Conservation (phyloP, 192 early-diverging fungal species). For the Dispira simplex region DNA sequence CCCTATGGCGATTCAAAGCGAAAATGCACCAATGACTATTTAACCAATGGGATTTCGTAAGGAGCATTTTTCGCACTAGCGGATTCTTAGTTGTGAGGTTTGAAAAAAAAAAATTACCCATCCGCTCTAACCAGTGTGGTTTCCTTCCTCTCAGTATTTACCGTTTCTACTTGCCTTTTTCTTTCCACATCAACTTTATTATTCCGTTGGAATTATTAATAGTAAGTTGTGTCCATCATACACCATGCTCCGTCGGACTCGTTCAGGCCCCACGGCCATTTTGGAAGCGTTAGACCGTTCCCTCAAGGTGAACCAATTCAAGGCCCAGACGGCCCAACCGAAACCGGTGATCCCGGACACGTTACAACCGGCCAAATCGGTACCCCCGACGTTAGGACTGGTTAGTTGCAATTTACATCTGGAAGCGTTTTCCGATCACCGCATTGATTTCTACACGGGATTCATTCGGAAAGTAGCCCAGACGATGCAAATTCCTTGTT, state of each 20-base stretch:
- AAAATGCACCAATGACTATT: too few species aligned
- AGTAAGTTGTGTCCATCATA: background rate
- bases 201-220: background rate
- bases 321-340: background rate
- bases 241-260: background rate
- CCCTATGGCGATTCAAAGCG: too few species aligned
- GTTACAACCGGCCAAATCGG: slow-evolving; percentile 7
- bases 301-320: too few species aligned
- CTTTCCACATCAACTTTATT: background rate
- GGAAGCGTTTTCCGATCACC: slow-evolving; percentile 61
- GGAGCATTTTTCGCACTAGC: too few species aligned
- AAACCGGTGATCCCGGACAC: background rate
- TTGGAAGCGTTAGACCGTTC: too few species aligned
- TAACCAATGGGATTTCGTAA: too few species aligned
- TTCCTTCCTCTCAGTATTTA: too few species aligned
- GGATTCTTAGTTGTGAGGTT: too few species aligned
- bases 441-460: slow-evolving; percentile 73
- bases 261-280: background rate
- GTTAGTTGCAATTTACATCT: slow-evolving; percentile 65
- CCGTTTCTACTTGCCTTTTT: too few species aligned
- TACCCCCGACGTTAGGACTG: slow-evolving; percentile 43
- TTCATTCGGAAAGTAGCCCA: slow-evolving; percentile 74
- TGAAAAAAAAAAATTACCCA: too few species aligned
- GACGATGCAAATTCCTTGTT: slow-evolving; percentile 52
- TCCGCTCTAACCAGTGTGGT: too few species aligned